Evolutionary conservation across 441 rosid species (phyloP).

Genomic region (Geranium incanum): DNA sequence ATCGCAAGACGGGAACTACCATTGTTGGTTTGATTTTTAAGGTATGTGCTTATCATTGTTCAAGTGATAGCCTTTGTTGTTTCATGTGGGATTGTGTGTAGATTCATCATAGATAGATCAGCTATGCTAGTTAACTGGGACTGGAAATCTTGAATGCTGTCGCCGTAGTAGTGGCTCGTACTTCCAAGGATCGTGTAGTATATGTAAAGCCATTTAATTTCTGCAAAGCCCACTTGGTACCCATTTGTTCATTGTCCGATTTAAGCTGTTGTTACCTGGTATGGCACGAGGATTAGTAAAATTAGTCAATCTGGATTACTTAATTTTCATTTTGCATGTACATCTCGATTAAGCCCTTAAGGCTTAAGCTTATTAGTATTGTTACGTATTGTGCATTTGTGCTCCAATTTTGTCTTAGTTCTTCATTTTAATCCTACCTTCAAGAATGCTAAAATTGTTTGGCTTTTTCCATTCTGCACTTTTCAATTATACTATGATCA

Average conservation of each 20-base stretch:
- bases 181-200: background rate
- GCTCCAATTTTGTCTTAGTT: background rate
- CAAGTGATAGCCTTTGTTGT: background rate
- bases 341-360: background rate
- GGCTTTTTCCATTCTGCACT: background rate
- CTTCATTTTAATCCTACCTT: background rate
- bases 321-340: background rate
- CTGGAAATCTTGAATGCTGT: background rate
- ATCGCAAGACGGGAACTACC: conserved; percentile 85
- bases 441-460: background rate
- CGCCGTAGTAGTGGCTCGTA: background rate
- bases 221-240: background rate
- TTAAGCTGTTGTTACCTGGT: background rate
- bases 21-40: conserved; percentile 82
- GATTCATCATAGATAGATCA: background rate
- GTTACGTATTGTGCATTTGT: background rate
- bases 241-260: background rate
- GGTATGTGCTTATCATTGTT: conserved; percentile 30
- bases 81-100: background rate
- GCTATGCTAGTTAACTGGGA: background rate
- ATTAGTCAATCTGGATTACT: background rate
- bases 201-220: background rate
- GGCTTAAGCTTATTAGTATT: background rate
- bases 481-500: background rate
- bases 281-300: background rate